Percentiles rank a stretch among this genome's conserved stretches.
Conservation (phyloP, 2,329 filamentous ascomycete genomes). For the Aureobasidium vineae region DNA sequence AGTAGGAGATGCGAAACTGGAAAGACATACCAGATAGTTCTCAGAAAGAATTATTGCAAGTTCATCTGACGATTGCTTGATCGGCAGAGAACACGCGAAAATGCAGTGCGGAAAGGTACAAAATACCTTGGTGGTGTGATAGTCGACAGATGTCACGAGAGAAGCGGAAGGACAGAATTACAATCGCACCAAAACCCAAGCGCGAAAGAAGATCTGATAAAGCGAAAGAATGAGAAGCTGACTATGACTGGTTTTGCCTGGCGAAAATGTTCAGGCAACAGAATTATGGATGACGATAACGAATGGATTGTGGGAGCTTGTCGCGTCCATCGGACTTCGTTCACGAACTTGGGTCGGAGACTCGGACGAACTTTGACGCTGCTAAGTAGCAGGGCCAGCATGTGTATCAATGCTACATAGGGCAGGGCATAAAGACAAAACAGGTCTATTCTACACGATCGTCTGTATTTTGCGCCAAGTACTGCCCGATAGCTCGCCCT, state of each 20-base stretch:
- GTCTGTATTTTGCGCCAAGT: background rate
- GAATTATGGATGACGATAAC: slow-evolving; percentile 25
- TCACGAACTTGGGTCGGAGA: slow-evolving; percentile 14
- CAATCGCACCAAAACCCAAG: slow-evolving; percentile 5
- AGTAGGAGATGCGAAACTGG: background rate
- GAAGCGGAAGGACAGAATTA: background rate
- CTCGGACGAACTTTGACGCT: slow-evolving; percentile 9
- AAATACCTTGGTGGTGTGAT: slow-evolving; percentile 25
- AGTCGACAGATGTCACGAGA: slow-evolving; percentile 7
- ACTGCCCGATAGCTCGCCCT: background rate
- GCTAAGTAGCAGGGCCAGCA: background rate
- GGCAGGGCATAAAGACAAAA: background rate
- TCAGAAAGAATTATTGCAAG: slow-evolving; percentile 58
- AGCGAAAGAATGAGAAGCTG: slow-evolving; percentile 18
- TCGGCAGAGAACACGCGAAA: slow-evolving; percentile 85
- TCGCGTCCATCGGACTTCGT: slow-evolving; percentile 7
- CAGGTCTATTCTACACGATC: background rate
- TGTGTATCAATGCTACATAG: background rate
- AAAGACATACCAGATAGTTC: slow-evolving; percentile 13
- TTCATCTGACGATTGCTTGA: slow-evolving; percentile 93
- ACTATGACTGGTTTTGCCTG: slow-evolving; percentile 23
- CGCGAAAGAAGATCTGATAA: slow-evolving; percentile 26
- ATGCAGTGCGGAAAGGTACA: slow-evolving; percentile 22
- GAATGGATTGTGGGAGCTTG: slow-evolving; percentile 14
- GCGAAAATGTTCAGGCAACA: slow-evolving; percentile 27